These are phyloP conservation scores for Hirsutella rhossiliensis DNA, from an alignment of 2,329 filamentous ascomycete species.

Conservation along the genomic window DNA sequence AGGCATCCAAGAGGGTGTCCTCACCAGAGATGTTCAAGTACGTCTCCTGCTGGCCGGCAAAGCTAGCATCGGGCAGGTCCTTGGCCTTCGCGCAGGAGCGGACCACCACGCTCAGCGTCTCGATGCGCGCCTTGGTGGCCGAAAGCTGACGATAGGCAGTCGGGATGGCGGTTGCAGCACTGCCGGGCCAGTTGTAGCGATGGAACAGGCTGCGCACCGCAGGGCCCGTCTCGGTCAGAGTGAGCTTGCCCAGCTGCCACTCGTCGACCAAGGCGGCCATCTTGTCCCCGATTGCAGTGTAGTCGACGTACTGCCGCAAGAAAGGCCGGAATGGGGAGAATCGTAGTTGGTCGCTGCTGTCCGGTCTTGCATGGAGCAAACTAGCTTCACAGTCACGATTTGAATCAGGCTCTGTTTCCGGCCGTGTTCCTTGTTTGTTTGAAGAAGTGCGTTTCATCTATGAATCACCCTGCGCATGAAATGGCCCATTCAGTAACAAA, in stretches of 20 bases:
- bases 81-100: conserved; percentile 25
- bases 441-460: too few species aligned
- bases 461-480: too few species aligned
- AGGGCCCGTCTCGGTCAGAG: conserved; percentile 17
- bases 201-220: conserved; percentile 17
- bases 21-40: conserved; percentile 22
- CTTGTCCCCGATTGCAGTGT: conserved; percentile 17
- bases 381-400: too few species aligned
- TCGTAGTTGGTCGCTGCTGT: too few species aligned
- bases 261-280: conserved; percentile 14
- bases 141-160: conserved; percentile 16
- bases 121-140: conserved; percentile 5
- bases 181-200: conserved; percentile 16
- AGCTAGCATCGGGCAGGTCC: conserved; percentile 25
- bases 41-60: conserved; percentile 24
- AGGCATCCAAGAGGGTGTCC: conserved; percentile 18
- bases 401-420: too few species aligned
- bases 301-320: conserved; percentile 20
- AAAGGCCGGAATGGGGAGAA: too few species aligned
- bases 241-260: conserved; percentile 16
- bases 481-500: too few species aligned
- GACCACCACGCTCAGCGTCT: conserved; percentile 20
- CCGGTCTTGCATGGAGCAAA: too few species aligned
- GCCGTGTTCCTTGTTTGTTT: too few species aligned
- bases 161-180: conserved; percentile 15